Conservation (phyloP, 164 flowering plant species). For the Vitis rupestris region DNA sequence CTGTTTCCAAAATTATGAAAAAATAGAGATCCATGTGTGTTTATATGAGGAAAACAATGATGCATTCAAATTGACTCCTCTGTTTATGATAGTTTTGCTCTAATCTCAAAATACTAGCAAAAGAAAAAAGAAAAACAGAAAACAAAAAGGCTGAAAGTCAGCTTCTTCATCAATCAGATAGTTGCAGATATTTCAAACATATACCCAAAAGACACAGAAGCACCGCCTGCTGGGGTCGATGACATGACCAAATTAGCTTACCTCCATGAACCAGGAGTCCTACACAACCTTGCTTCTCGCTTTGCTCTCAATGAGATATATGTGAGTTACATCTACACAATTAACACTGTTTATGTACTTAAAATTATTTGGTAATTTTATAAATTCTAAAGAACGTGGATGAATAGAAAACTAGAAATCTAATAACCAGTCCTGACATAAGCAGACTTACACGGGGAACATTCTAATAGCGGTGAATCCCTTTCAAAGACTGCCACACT, state of each 20-base stretch:
- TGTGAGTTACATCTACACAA: constrained; percentile 36
- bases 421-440: constrained; percentile 15
- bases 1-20: too few relatives aligned
- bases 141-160: not conserved
- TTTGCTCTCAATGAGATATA: constrained; percentile 83
- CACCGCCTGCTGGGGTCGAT: constrained; percentile 82
- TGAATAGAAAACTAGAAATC: not conserved
- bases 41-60: too few relatives aligned
- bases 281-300: constrained; percentile 66
- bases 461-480: constrained; percentile 88
- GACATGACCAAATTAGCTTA: constrained; percentile 91
- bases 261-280: constrained; percentile 88
- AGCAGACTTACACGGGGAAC: constrained; percentile 90
- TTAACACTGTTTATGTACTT: not conserved
- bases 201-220: constrained; percentile 82
- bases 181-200: constrained; percentile 57
- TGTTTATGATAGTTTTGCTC: too few relatives aligned
- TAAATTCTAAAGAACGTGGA: not conserved
- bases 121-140: too few relatives aligned
- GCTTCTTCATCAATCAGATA: constrained; percentile 38
- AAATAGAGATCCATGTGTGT: too few relatives aligned
- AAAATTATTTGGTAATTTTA: not conserved
- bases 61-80: too few relatives aligned
- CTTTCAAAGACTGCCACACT: constrained; percentile 75
- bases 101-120: too few relatives aligned